Conservation (phyloP, 805 yeast species). For the Starmerella gropengiesseri region DNA sequence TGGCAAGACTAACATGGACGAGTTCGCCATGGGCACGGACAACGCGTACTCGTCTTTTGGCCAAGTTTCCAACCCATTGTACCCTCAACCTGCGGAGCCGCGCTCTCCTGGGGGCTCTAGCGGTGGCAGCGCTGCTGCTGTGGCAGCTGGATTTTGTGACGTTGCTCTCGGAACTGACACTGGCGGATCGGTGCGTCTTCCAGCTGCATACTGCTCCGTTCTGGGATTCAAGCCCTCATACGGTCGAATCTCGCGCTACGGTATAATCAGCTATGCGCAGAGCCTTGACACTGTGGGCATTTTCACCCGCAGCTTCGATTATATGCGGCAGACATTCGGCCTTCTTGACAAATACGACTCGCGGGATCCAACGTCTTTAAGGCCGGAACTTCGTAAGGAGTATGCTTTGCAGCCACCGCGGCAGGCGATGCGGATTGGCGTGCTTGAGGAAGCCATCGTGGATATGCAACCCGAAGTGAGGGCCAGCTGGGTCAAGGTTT, state of each 20-base stretch:
- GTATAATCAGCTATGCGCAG: slow-evolving; percentile 87
- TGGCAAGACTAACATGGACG: slow-evolving; percentile 90
- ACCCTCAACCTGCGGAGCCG: slow-evolving; percentile 24
- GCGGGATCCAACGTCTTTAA: slow-evolving; percentile 63
- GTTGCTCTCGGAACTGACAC: slow-evolving; percentile 90
- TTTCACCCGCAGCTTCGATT: slow-evolving; percentile 40
- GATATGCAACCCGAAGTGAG: slow-evolving; percentile 42
- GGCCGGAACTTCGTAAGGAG: slow-evolving; percentile 19
- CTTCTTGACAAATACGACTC: slow-evolving; percentile 51
- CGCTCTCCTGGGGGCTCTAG: slow-evolving; percentile 78
- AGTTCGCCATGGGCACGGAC: slow-evolving; percentile 86
- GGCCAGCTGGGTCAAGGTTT: slow-evolving; percentile 38
- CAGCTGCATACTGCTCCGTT: slow-evolving; percentile 77
- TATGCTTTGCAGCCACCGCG: slow-evolving; percentile 2
- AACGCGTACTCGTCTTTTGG: slow-evolving; percentile 31
- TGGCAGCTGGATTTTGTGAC: slow-evolving; percentile 57
- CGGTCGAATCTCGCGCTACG: slow-evolving; percentile 86
- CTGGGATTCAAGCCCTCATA: slow-evolving; percentile 89
- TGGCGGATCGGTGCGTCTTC: slow-evolving; percentile 90
- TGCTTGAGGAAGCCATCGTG: slow-evolving; percentile 56
- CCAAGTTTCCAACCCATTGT: slow-evolving; percentile 35
- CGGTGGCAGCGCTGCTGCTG: slow-evolving; percentile 93
- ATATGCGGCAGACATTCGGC: slow-evolving; percentile 40
- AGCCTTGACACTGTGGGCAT: slow-evolving; percentile 91
- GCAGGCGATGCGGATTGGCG: slow-evolving; percentile 41